Evolutionary conservation across 23 red algal species (phyloP).

Genomic region (Gracilariopsis chorda): DNA sequence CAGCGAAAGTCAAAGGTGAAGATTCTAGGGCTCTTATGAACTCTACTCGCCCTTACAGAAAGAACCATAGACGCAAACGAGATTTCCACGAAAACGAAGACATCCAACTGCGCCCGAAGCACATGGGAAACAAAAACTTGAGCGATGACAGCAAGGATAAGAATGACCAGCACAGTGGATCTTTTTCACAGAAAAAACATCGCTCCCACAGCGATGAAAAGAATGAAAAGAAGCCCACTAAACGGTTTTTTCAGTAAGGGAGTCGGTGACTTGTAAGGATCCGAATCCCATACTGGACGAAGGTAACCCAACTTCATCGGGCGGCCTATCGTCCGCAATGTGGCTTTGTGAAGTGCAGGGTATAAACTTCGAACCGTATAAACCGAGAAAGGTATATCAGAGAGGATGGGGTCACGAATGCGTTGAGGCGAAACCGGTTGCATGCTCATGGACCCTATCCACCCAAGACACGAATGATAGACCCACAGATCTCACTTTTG

Average conservation of each 20-base stretch:
- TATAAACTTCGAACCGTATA: not conserved
- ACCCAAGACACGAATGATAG: not conserved
- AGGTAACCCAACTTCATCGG: not conserved
- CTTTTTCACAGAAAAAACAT: no score
- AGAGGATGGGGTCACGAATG: not conserved
- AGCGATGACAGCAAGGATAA: no score
- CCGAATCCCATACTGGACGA: slow-evolving; percentile 1
- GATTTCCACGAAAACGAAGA: no score
- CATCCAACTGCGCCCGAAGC: no score
- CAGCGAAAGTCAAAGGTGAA: no score
- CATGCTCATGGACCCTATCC: not conserved
- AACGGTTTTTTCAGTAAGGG: slow-evolving; percentile 9
- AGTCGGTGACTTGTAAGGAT: not conserved
- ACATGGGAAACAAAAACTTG: no score
- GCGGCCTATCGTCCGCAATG: not conserved
- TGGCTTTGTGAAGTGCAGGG: not conserved
- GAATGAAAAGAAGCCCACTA: no score
- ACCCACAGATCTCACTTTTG: not conserved
- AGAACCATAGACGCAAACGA: no score
- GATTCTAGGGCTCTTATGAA: no score
- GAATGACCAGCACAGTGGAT: no score
- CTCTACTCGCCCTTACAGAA: no score
- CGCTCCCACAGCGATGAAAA: no score
- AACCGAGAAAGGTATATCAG: not conserved
- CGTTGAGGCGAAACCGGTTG: not conserved